Conservation (phyloP, 2,329 filamentous ascomycete species). For the Trichoderma afroharzianum region DNA sequence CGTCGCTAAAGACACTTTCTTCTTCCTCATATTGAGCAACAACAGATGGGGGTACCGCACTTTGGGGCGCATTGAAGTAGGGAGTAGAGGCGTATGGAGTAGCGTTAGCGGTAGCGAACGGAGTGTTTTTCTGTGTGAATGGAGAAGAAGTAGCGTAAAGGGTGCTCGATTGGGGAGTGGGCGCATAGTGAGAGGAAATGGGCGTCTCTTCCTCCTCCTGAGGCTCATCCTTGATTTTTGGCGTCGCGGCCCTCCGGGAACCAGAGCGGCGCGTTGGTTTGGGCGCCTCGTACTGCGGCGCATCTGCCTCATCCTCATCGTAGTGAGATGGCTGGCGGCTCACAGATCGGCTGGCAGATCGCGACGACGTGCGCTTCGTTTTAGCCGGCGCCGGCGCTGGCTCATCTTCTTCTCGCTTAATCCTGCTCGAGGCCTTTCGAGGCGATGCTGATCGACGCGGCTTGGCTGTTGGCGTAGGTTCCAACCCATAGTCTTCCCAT, state of each 20-base stretch:
- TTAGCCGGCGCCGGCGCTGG: conserved; percentile 31
- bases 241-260: conserved; percentile 49
- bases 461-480: conserved; percentile 44
- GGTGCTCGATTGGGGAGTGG: neutral
- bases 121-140: neutral
- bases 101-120: neutral
- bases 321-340: conserved; percentile 53
- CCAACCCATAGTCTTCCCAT: conserved; percentile 57
- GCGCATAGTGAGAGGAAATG: neutral
- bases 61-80: neutral
- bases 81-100: neutral
- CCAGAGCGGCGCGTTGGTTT: conserved; percentile 50
- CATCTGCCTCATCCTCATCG: conserved; percentile 43
- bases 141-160: neutral
- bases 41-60: neutral
- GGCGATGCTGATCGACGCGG: conserved; percentile 52
- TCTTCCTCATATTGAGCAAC: conserved; percentile 39
- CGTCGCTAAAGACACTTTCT: conserved; percentile 70
- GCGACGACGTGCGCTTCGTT: conserved; percentile 52
- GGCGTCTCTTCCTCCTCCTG: conserved; percentile 31
- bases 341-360: conserved; percentile 51
- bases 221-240: conserved; percentile 52
- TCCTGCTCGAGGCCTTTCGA: conserved; percentile 49
- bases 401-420: conserved; percentile 53
- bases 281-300: conserved; percentile 32